These are phyloP conservation scores for Aspergillus vadensis DNA, from an alignment of 2,329 filamentous ascomycete species.

Conservation along the genomic window DNA sequence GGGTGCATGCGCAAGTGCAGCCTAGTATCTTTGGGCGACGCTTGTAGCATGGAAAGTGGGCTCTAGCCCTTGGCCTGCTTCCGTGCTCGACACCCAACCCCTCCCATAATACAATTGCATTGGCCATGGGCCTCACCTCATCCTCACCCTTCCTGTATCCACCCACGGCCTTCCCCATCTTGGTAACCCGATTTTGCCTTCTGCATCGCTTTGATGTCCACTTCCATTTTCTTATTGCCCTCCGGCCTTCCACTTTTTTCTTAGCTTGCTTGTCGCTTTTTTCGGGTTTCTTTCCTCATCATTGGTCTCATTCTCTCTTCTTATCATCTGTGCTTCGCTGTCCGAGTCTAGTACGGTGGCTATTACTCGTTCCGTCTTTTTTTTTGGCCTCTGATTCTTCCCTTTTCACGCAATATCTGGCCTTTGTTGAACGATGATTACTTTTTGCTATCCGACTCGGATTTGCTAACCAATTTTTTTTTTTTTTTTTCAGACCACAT, in stretches of 20 bases:
- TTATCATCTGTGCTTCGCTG: not conserved
- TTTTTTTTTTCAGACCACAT: slow-evolving; percentile 69
- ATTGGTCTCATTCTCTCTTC: not conserved
- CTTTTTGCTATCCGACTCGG: not conserved
- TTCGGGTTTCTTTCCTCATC: not conserved
- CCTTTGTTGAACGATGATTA: not conserved
- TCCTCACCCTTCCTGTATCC: not conserved
- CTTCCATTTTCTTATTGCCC: not conserved
- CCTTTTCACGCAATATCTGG: not conserved
- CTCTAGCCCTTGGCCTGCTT: slow-evolving; percentile 7
- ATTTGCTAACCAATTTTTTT: slow-evolving; percentile 8
- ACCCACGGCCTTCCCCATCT: slow-evolving; percentile 2
- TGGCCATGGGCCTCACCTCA: slow-evolving; percentile 3
- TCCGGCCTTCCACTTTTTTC: not conserved
- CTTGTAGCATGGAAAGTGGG: slow-evolving; percentile 6
- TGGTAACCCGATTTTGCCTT: slow-evolving; percentile 3
- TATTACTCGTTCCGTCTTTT: not conserved
- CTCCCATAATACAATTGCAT: slow-evolving; percentile 4
- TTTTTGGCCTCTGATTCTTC: not conserved
- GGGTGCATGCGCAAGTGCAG: slow-evolving; percentile 6
- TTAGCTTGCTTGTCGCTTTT: not conserved
- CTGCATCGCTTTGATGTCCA: not conserved
- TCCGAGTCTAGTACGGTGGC: not conserved
- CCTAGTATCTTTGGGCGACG: not conserved
- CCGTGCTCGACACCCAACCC: slow-evolving; percentile 3